phyloP scores from a whole-genome alignment of 805 yeast genomes.

The Brettanomyces custersianus region DNA sequence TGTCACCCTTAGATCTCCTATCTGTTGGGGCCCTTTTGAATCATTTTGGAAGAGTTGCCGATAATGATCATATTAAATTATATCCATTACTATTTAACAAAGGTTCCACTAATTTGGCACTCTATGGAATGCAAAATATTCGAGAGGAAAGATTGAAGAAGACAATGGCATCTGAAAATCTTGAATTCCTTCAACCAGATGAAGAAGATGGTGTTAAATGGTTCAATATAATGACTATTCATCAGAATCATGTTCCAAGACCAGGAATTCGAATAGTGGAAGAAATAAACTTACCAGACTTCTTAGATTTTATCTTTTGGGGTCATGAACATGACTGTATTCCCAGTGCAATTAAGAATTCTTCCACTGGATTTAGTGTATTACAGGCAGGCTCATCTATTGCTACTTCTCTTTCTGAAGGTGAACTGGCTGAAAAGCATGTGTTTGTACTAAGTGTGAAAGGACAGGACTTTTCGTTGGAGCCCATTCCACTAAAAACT shows the following conservation, averaged over 20 bases:
- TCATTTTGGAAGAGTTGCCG: conserved; percentile 77
- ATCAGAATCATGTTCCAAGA: conserved; percentile 83
- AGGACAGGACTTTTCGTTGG: conserved; percentile 46
- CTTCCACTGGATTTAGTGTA: conserved; percentile 59
- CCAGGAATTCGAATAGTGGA: conserved; percentile 78
- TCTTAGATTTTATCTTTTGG: conserved; percentile 83
- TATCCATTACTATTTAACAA: conserved; percentile 76
- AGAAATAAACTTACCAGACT: conserved; percentile 72
- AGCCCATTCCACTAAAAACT: conserved; percentile 55
- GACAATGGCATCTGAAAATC: conserved; percentile 72
- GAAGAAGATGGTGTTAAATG: conserved; percentile 46
- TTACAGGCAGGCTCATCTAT: conserved; percentile 92
- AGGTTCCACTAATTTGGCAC: conserved; percentile 71
- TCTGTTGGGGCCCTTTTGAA: conserved; percentile 77
- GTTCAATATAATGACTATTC: conserved; percentile 82
- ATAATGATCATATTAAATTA: conserved; percentile 65
- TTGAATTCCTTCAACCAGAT: conserved; percentile 67
- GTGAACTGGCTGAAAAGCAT: conserved; percentile 69
- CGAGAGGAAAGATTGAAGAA: conserved; percentile 83
- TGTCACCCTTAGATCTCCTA: conserved; percentile 81
- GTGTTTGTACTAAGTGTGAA: conserved; percentile 63
- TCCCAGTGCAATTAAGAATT: conserved; percentile 54
- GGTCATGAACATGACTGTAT: conserved; percentile 97
- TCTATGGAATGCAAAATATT: conserved; percentile 83
- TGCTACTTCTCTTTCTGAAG: conserved; percentile 82